A percentile compares a stretch with the other conserved stretches of the same genome.
phyloP scores from a whole-genome alignment of 495 filamentous ascomycete species.

The Penicillium steckii region DNA sequence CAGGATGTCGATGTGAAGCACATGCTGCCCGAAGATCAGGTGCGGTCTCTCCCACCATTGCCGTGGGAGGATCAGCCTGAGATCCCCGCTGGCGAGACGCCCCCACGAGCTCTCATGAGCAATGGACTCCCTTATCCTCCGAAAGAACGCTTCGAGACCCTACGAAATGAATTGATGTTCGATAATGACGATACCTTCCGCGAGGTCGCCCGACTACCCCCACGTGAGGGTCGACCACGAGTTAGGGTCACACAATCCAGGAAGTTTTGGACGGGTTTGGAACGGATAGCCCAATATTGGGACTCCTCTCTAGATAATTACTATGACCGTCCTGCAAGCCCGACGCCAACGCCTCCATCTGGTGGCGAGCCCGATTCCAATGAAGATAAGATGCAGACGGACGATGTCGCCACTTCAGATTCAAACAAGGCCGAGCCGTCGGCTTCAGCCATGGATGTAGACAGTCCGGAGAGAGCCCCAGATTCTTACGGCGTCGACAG shows the following conservation, averaged over 20 bases:
- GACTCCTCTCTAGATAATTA: slow-evolving; percentile 60
- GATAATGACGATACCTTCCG: slow-evolving; percentile 60
- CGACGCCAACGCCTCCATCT: slow-evolving; percentile 19
- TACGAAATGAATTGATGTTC: slow-evolving; percentile 49
- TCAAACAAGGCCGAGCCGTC: not conserved
- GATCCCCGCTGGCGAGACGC: slow-evolving; percentile 19
- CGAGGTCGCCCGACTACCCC: slow-evolving; percentile 44
- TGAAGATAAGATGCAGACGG: slow-evolving; percentile 25
- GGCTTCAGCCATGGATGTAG: slow-evolving; percentile 35
- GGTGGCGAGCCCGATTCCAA: slow-evolving; percentile 5
- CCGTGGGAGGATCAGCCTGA: slow-evolving; percentile 43
- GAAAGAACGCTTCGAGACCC: slow-evolving; percentile 46
- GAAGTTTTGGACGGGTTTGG: slow-evolving; percentile 60
- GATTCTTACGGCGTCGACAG: not conserved
- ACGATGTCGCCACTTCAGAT: slow-evolving; percentile 1
- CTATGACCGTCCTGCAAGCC: slow-evolving; percentile 36
- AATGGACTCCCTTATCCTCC: slow-evolving; percentile 50
- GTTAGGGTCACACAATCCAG: slow-evolving; percentile 54
- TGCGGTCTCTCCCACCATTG: slow-evolving; percentile 42
- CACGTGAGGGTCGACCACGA: slow-evolving; percentile 38
- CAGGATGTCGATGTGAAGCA: slow-evolving; percentile 39
- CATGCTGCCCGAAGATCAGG: slow-evolving; percentile 43
- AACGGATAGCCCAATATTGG: slow-evolving; percentile 63
- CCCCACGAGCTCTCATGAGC: slow-evolving; percentile 35
- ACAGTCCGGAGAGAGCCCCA: slow-evolving; percentile 11